Evolutionary conservation across 1,284 basidiomycete species (phyloP), one percentile per base, ranked within the genome.

Genomic region (Termitomyces sp.): DNA sequence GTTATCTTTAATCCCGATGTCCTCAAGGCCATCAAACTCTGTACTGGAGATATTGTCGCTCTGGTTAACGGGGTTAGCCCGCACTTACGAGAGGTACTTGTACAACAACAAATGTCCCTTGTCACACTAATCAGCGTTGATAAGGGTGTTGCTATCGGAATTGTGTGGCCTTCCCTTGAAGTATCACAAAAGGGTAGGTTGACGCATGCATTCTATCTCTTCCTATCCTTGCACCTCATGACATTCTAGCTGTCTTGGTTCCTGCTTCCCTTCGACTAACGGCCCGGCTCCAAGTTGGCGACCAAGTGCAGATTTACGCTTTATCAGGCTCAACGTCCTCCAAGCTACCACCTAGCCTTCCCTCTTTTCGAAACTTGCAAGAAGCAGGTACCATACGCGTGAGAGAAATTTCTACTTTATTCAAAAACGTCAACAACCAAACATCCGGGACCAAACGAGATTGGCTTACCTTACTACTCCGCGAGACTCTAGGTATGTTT

Each of bases 41-140:
- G 73, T 50, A 85, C 88, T 28, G 88, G 88, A 13, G 88, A 92
- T 66, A 72, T 84, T 13, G 66, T 91, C 46, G 80, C 79, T 47
- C 63, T 92, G 62, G 70, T 71, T 35, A 70, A 67, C 34, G 67
- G 57, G 46, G 72, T 73, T 64, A 67, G 63, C 56, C 57, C 59
- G 50, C 63, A 30, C 33, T 58, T 60, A 44, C 65, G 64, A 58
- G 74, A 70, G 71, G 76, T 75, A 60, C 5, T 24, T 24, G 21
- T 59, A 64, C 13, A 19, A 7, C 26, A 40, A 53, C 46, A 38
- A 10, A 39, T 28, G n/a, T 47, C 31, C 11, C 18, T 46, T 50
- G 62, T 53, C 55, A 61, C 37, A 26, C 39, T 56, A 24, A 42
- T 33, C 48, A 49, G 48, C 31, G 52, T 49, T 62, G 50, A 65